Percentiles rank a stretch among this genome's conserved stretches.
These are phyloP conservation scores for Paramecium biaurelia DNA, from an alignment of 73 alveolate genomes.

Conservation along the genomic window DNA sequence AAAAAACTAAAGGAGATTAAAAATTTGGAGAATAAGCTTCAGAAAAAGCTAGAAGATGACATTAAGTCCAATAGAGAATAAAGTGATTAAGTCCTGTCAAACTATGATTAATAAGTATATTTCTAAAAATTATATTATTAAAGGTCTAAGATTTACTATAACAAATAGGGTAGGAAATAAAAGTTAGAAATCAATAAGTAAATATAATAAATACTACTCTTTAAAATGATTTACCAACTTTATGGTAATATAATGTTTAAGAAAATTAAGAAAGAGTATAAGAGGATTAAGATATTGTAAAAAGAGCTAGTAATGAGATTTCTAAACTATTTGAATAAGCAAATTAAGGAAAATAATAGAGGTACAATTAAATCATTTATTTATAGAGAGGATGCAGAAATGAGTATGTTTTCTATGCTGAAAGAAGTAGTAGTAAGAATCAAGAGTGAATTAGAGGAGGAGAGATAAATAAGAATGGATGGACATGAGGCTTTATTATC, in stretches of 20 bases:
- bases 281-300: neutral
- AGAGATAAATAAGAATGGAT: neutral
- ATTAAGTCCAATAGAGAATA: neutral
- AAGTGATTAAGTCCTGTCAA: neutral
- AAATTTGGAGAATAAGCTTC: neutral
- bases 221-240: neutral
- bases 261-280: constrained; percentile 7
- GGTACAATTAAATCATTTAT: neutral
- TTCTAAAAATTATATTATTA: neutral
- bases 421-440: constrained; percentile 40
- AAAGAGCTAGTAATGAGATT: neutral
- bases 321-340: neutral
- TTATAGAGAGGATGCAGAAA: constrained; percentile 35
- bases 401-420: constrained; percentile 24
- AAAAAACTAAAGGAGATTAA: constrained; percentile 1
- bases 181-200: neutral
- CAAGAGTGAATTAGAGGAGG: constrained; percentile 38
- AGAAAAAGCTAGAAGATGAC: constrained; percentile 19
- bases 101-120: constrained; percentile 12
- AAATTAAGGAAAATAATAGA: neutral
- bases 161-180: neutral
- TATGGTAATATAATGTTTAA: neutral
- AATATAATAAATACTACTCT: neutral
- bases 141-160: neutral
- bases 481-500: constrained; percentile 50